Evolutionary conservation across 805 yeast genomes (phyloP).

Genomic region (Brettanomyces anomalus): DNA sequence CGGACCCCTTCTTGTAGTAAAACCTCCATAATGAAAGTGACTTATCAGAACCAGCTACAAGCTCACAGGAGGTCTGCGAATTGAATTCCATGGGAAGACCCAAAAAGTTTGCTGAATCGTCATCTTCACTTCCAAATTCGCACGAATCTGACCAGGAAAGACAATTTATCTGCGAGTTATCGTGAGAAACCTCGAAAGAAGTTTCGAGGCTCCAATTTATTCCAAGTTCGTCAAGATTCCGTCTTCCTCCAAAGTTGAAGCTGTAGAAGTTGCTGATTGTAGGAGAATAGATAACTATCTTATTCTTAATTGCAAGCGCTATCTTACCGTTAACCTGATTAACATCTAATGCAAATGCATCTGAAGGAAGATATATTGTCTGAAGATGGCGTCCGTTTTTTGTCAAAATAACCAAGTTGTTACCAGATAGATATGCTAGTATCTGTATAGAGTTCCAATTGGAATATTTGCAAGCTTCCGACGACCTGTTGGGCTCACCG

Average conservation of each 20-base stretch:
- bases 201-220: conserved; percentile 26
- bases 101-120: conserved; percentile 16
- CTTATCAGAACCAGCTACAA: conserved; percentile 48
- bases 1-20: conserved; percentile 16
- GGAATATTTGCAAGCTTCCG: conserved; percentile 47
- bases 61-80: conserved; percentile 36
- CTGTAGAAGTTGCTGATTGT: conserved; percentile 36
- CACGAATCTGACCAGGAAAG: conserved; percentile 29
- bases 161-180: conserved; percentile 19
- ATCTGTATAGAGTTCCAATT: conserved; percentile 60
- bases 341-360: conserved; percentile 59
- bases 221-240: conserved; percentile 21
- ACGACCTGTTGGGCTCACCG: conserved; percentile 66
- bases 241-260: conserved; percentile 26
- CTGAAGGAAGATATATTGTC: conserved; percentile 62
- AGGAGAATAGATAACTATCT: conserved; percentile 47
- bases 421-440: conserved; percentile 78
- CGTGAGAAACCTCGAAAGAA: conserved; percentile 14
- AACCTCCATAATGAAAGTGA: conserved; percentile 47
- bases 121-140: conserved; percentile 19
- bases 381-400: conserved; percentile 52
- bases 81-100: conserved; percentile 27
- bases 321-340: conserved; percentile 51
- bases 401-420: conserved; percentile 63
- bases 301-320: conserved; percentile 41